phyloP scores from a whole-genome alignment of 495 filamentous ascomycete genomes.

The Extremus antarcticus region DNA sequence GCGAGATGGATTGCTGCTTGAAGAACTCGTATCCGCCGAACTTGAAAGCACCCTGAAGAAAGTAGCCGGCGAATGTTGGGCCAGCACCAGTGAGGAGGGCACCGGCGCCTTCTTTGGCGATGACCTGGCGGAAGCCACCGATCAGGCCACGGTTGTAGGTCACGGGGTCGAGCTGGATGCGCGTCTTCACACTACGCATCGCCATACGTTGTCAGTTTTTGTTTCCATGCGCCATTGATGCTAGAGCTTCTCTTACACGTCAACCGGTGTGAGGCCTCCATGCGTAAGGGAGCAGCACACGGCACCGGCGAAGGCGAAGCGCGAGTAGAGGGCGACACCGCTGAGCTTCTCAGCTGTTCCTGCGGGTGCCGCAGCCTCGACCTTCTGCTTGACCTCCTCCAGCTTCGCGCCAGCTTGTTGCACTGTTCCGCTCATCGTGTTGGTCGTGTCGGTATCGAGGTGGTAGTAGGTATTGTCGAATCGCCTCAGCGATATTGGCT shows the following conservation, averaged over 20 bases:
- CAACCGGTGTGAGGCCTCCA: conserved; percentile 82
- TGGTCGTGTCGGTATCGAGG: background rate
- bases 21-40: conserved; percentile 40
- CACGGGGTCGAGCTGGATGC: conserved; percentile 36
- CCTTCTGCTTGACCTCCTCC: conserved; percentile 29
- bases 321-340: conserved; percentile 37
- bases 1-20: conserved; percentile 36
- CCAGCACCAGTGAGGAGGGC: conserved; percentile 34
- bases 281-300: conserved; percentile 93
- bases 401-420: conserved; percentile 24
- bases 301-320: conserved; percentile 88
- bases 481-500: background rate
- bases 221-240: conserved; percentile 9
- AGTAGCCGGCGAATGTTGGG: conserved; percentile 35
- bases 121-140: conserved; percentile 35
- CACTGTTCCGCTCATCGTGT: conserved; percentile 12
- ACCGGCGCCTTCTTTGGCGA: conserved; percentile 32
- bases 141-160: conserved; percentile 37
- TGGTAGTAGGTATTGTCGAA: background rate
- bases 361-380: conserved; percentile 12
- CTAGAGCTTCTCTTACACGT: conserved; percentile 69
- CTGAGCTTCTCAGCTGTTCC: conserved; percentile 27
- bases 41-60: conserved; percentile 39
- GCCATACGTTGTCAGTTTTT: background rate
- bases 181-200: conserved; percentile 32